Conservation (phyloP, 2,329 filamentous ascomycete genomes). For the Teratosphaeria epicoccoides region DNA sequence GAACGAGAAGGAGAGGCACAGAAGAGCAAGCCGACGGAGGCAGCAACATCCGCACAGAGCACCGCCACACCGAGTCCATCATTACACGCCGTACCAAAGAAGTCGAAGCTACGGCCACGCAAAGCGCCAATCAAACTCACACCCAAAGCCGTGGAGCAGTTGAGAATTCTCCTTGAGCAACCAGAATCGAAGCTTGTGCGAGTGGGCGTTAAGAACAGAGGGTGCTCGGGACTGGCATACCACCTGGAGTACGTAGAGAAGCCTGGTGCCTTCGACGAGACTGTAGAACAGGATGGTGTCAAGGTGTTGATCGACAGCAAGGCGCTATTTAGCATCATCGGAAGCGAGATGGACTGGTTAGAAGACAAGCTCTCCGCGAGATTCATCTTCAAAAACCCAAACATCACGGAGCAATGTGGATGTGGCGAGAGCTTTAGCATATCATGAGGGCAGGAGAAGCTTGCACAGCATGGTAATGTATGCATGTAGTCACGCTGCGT, state of each 20-base stretch:
- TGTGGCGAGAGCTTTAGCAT: constrained; percentile 10
- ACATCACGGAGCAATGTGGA: constrained; percentile 68
- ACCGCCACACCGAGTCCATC: constrained; percentile 23
- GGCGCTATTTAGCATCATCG: constrained; percentile 94
- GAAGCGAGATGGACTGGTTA: constrained; percentile 97
- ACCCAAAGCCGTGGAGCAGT: constrained; percentile 64
- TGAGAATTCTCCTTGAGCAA: constrained; percentile 66
- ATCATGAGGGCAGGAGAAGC: background rate
- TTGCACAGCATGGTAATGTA: background rate
- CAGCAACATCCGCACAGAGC: constrained; percentile 26
- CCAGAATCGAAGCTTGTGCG: constrained; percentile 88
- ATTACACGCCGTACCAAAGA: constrained; percentile 40
- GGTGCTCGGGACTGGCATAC: constrained; percentile 88
- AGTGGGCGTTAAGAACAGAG: constrained; percentile 85
- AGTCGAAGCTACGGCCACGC: constrained; percentile 61
- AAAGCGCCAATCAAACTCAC: constrained; percentile 90
- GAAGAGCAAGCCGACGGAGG: constrained; percentile 41
- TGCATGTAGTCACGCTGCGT: background rate
- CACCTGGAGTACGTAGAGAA: constrained; percentile 93
- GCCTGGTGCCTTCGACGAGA: constrained; percentile 76
- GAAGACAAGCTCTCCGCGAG: constrained; percentile 87
- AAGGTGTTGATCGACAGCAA: constrained; percentile 95
- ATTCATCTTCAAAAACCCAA: constrained; percentile 94
- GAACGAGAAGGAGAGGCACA: constrained; percentile 57
- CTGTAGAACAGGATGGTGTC: constrained; percentile 90